phyloP scores from a whole-genome alignment of 2,329 filamentous ascomycete species.

The Penicillium sp. region DNA sequence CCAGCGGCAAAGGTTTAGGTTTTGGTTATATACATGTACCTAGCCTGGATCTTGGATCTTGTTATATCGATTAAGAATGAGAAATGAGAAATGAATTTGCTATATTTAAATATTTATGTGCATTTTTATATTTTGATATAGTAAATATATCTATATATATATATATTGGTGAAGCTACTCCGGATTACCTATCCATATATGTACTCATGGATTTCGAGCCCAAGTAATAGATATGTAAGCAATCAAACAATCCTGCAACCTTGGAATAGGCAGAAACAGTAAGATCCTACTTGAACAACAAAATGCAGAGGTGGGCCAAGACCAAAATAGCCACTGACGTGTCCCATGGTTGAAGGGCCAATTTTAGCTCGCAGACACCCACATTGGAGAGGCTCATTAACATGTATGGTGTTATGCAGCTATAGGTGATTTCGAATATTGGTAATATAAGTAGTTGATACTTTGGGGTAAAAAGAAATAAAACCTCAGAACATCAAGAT shows the following conservation, averaged over 20 bases:
- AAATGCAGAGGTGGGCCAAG: constrained; percentile 1
- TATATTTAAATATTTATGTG: no score
- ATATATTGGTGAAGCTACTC: no score
- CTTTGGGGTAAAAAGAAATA: not conserved
- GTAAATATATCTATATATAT: no score
- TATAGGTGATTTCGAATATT: not conserved
- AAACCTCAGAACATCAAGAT: not conserved
- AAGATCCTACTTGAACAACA: not conserved
- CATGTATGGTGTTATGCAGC: not conserved
- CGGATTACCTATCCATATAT: no score
- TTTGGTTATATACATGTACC: not conserved
- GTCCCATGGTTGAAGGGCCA: constrained; percentile 22
- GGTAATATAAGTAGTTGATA: not conserved
- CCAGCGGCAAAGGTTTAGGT: constrained; percentile 23
- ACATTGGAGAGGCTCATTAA: constrained; percentile 6
- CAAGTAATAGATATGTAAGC: no score
- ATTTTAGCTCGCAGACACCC: constrained; percentile 15
- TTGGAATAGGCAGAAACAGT: not conserved
- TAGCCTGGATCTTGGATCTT: not conserved
- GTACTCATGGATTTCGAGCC: no score
- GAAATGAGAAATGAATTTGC: not conserved
- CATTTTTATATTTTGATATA: no score
- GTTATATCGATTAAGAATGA: not conserved
- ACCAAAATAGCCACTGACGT: constrained; percentile 18
- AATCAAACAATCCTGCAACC: no score